Conservation (phyloP, 2,329 filamentous ascomycete genomes). For the Aspergillus oerlinghausenensis region DNA sequence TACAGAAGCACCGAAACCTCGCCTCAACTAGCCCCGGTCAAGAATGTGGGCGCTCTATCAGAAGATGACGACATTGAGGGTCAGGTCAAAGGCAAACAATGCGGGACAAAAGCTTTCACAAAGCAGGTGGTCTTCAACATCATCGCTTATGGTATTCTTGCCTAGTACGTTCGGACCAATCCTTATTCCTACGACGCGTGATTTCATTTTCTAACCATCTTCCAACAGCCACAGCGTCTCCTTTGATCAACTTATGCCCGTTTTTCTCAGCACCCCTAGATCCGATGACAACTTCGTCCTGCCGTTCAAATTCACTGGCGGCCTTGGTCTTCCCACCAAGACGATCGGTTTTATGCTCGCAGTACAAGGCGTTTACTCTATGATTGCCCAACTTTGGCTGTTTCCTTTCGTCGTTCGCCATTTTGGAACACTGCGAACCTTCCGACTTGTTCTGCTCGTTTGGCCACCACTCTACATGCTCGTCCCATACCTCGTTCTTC, state of each 20-base stretch:
- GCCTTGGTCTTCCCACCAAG: constrained; percentile 77
- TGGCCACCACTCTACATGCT: constrained; percentile 87
- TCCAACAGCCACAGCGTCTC: constrained; percentile 82
- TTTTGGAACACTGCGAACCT: constrained; percentile 74
- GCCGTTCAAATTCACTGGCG: constrained; percentile 84
- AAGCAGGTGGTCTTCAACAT: constrained; percentile 82
- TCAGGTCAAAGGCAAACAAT: constrained; percentile 38
- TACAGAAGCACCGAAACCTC: constrained; percentile 60
- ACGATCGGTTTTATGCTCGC: constrained; percentile 84
- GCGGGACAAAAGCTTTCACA: constrained; percentile 65
- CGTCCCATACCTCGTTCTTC: constrained; percentile 82
- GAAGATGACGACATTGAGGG: constrained; percentile 37
- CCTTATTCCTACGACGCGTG: constrained; percentile 1
- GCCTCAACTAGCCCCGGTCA: constrained; percentile 42
- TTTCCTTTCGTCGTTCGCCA: constrained; percentile 73
- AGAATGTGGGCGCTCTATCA: constrained; percentile 26
- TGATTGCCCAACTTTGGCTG: constrained; percentile 77
- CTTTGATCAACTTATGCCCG: constrained; percentile 87
- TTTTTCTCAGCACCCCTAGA: constrained; percentile 73
- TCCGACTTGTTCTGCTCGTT: constrained; percentile 71
- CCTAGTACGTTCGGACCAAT: constrained; percentile 66
- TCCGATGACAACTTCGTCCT: constrained; percentile 51
- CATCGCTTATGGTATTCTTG: constrained; percentile 82
- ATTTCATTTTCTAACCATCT: constrained; percentile 44
- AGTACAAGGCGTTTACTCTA: constrained; percentile 82